Evolutionary conservation across 257 asterid genomes (phyloP), one percentile per base, ranked within the genome.

Genomic region (Voacanga thouarsii): DNA sequence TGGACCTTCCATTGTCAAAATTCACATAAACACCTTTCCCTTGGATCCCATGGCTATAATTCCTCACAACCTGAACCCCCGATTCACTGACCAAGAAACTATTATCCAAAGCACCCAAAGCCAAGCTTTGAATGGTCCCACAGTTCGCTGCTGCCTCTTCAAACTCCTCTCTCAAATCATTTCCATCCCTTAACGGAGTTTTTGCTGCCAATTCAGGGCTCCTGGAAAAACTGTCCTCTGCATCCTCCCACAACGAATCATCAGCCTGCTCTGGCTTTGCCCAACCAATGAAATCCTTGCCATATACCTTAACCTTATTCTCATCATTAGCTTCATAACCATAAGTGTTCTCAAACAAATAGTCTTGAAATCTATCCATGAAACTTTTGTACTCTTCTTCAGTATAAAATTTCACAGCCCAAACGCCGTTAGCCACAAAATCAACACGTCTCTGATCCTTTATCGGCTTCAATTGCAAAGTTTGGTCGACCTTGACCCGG

Each of bases 271-370:
- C 94, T 0, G 99, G 98, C 30, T 93, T 92, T 9, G 96, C 98
- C 98, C 99, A 95, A 21, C 93, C 98, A 0, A 95, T 82, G 67
- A 95, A 95, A 75, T 95, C 99, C 89, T 95, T 95, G 65, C 99
- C 99, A 1, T 89, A 96, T 9, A 96, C 96, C 91, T 93, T 96
- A 69, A 93, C 85, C 88, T 84, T 89, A 70, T 88, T 96, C 61
- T 71, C 94, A 74, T 93, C 94, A 77, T 89, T 96, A 14, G 97
- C 93, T 78, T 93, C 97, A 61, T 85, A 93, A 14, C 94, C 95
- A 81, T 89, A 86, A 8, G 93, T 93, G 65, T 96, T 96, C 92
- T 93, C 97, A 80, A 96, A 96, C 83, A 92, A 72, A 80, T 88
- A 95, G 12, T 83, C 92, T 81, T 90, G 88, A 77, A 85, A 95